Evolutionary conservation across 495 filamentous ascomycete species (phyloP).

Genomic region (Neurospora sp.): DNA sequence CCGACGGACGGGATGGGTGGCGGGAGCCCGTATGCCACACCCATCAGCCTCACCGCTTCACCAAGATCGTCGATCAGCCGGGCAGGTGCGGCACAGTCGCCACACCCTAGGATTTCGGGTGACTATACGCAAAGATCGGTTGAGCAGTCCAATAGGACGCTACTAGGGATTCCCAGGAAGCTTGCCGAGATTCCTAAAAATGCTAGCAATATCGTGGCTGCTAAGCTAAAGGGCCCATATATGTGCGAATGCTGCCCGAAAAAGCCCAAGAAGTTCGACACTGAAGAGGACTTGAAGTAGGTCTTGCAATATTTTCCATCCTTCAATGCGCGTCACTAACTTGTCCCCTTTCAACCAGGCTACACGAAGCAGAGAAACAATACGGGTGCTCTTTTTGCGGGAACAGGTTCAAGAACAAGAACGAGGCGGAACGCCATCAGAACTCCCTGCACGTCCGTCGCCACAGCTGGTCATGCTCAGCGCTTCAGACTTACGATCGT

Average conservation of each 20-base stretch:
- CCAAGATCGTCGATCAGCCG: constrained; percentile 43
- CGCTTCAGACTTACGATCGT: constrained; percentile 62
- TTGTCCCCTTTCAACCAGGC: constrained; percentile 21
- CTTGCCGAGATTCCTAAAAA: constrained; percentile 35
- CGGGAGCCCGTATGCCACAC: constrained; percentile 49
- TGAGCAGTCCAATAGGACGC: constrained; percentile 19
- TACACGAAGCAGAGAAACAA: constrained; percentile 89
- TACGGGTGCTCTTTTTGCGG: constrained; percentile 86
- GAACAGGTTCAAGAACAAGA: constrained; percentile 99
- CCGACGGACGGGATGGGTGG: constrained; percentile 37
- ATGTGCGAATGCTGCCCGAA: constrained; percentile 98
- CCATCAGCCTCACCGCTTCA: constrained; percentile 51
- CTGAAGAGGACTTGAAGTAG: constrained; percentile 74
- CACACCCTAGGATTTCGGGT: constrained; percentile 37
- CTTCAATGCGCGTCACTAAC: constrained; percentile 4
- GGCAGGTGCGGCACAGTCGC: constrained; percentile 15
- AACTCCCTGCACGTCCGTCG: constrained; percentile 90
- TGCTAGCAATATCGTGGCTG: constrained; percentile 20
- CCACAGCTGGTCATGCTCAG: constrained; percentile 97
- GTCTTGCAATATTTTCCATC: constrained; percentile 17
- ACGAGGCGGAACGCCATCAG: constrained; percentile 95
- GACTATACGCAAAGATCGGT: constrained; percentile 22
- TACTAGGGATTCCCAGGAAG: constrained; percentile 39
- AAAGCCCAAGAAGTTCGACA: constrained; percentile 97
- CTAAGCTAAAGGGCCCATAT: constrained; percentile 45